Base-by-base conservation (phyloP, 1,284 basidiomycete species). In the Apiotrichum laibachii region DNA sequence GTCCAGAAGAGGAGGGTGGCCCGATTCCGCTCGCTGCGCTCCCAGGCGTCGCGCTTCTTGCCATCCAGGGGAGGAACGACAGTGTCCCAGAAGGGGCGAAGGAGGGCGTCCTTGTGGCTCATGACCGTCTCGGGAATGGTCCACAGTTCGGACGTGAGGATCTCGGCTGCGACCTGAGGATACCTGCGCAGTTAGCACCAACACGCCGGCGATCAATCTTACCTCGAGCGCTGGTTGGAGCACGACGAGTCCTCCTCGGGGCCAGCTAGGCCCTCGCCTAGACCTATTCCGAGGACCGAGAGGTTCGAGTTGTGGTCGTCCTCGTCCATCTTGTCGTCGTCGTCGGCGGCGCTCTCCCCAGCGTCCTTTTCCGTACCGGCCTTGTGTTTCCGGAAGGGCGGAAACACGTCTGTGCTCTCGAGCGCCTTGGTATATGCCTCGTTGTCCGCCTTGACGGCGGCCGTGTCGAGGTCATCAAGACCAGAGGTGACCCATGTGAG, bases 101-200 rank as follows among this genome's bases (percentile, higher is more conserved):
- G 82, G 54, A 94, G 81, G 18, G 64, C 60, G 26, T 78, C 75
- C 50, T 73, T 65, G 70, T 89, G 82, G 67, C 84, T 84, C 69
- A 96, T 83, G 70, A 94, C 89, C 3, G 90, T 90, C 75, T 95
- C 90, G 51, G 92, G 87, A 67, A 99, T 90, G 21, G 88, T 89
- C 88, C 92, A 96, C 76, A 96, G 87, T 70, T 97, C 94, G 9
- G 89, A 90, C 77, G 92, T 94, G 39, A 99, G 84, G 34, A 99
- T 92, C 77, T 99, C 96, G 18, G 94, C 93, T 18, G 92, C 89
- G 37, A 96, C 85, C 72, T 92, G 91, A 0, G 95, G 93, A 76
- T 94, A 98, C 78, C 93, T 95, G 43, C 12, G 18, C 11, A 21
- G 45, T 53, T 22, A 52, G 50, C 42, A 22, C 1, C 21, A 5